Conservation (phyloP, 2,329 filamentous ascomycete species). For the Huntiella omanensis region DNA sequence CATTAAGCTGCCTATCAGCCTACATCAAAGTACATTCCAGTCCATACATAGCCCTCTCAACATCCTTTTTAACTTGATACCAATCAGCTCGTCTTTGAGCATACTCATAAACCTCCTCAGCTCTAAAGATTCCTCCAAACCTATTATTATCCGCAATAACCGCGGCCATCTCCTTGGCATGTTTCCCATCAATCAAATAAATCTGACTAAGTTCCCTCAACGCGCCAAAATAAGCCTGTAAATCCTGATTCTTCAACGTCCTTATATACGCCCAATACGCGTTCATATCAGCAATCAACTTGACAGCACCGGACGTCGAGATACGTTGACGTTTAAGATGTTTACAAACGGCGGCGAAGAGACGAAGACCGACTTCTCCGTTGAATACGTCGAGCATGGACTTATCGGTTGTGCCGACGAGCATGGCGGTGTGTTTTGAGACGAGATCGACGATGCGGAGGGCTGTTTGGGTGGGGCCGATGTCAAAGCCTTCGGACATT, state of each 20-base stretch:
- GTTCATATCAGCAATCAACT: slow-evolving; percentile 91
- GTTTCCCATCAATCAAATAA: slow-evolving; percentile 63
- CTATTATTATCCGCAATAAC: slow-evolving; percentile 84
- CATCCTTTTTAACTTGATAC: slow-evolving; percentile 73
- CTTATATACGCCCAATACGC: slow-evolving; percentile 75
- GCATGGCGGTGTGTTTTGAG: slow-evolving; percentile 75
- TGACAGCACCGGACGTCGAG: slow-evolving; percentile 73
- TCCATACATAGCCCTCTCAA: slow-evolving; percentile 95
- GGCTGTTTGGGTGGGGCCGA: slow-evolving; percentile 62
- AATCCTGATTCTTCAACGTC: slow-evolving; percentile 61
- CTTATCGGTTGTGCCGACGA: slow-evolving; percentile 89
- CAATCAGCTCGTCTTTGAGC: slow-evolving; percentile 86
- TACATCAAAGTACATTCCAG: slow-evolving; percentile 78
- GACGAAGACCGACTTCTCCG: slow-evolving; percentile 80
- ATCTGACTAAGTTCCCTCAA: slow-evolving; percentile 87
- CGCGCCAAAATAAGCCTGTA: slow-evolving; percentile 79
- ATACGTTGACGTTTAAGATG: slow-evolving; percentile 92
- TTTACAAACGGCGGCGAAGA: slow-evolving; percentile 87
- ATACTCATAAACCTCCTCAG: slow-evolving; percentile 96
- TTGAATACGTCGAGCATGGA: slow-evolving; percentile 98
- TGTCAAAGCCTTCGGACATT: slow-evolving; percentile 21
- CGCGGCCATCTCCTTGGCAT: slow-evolving; percentile 86
- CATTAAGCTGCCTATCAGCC: slow-evolving; percentile 12
- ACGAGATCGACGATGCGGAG: slow-evolving; percentile 68
- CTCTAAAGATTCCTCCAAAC: slow-evolving; percentile 80